Evolutionary conservation across 1,284 basidiomycete genomes (phyloP), one percentile per base, ranked within the genome.

Genomic region (Boletus mariae): DNA sequence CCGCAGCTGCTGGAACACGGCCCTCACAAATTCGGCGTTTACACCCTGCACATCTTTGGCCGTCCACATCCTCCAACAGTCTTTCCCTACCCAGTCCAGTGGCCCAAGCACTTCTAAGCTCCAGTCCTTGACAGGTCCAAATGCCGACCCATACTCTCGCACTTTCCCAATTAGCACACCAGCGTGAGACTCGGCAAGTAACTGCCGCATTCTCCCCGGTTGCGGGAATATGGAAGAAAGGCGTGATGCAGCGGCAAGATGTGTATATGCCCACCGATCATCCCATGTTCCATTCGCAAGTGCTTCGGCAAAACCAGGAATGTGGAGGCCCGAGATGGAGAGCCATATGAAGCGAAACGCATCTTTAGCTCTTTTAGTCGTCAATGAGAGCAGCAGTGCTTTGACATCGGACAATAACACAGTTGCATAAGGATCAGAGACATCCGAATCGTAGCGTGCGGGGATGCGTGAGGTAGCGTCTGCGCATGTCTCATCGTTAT

Each of bases 321-420:
- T 73, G 60, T 84, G 83, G 15, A 96, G 75, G 11, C 92, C 92
- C 25, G 90, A 70, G 62, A 90, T 80, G 15, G 85, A 83, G 34
- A 97, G 75, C 80, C 90, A 93, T 7, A 85, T 80, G 54, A 88
- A 73, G 13, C 90, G 81, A 59, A 94, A 84, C 32, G 82, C 78
- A 23, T 81, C 66, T 63, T 83, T 83, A 0, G 83, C 82, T 37
- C 71, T 71, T 3, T 69, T 61, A 4, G 79, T 76, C 10, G 73
- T 73, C 31, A 95, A 63, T 31, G 80, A 65, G 51, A 92, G 72
- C 20, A 98, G 76, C 45, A 94, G 75, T 2, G 83, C 71, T 11
- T 80, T 79, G 53, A 97, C 79, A 65, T 98, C 94, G 44, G 81
- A 76, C 68, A 94, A 92, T 13, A 98, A 73, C 23, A 96, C 78